Evolutionary conservation across 2,329 filamentous ascomycete genomes (phyloP), one percentile per base, ranked within the genome.

Genomic region (Hypoxylon rubiginosum): DNA sequence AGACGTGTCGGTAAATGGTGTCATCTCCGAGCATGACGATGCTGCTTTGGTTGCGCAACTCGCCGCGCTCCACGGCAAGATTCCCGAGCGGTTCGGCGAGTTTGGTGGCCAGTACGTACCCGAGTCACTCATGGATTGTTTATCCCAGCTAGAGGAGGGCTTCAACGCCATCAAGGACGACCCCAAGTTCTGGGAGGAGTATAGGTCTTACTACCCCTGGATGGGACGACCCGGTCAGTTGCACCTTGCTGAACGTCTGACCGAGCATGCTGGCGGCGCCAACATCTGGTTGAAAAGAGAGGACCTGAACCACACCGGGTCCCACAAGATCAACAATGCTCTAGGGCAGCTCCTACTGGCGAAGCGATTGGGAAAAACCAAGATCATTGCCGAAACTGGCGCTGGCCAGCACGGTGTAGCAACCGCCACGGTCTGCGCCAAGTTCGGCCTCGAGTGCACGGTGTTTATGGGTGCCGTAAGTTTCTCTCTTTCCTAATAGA

Each of bases 291-390:
- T 99, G 72, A 99, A 99, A 87, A 90, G 96, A 74, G 96, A 99
- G 82, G 96, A 99, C 78, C 84, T 98, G 61, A 98, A 98, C 82
- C 96, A 99, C 79, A 98, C 96, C 8, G 96, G 96, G 71, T 97
- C 92, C 68, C 96, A 99, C 86, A 99, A 99, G 87, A 98, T 99
- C 85, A 99, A 99, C 85, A 99, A 99, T 75, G 96, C 96, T 0
- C 84, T 99, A 8, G 96, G 96, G 1, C 96, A 99, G 80, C 90
- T 97, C 52, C 87, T 99, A 13, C 83, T 99, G 41, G 96, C 96
- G 1, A 87, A 87, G 73, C 86, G 93, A 67, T 82, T 99, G 52
- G 96, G 96, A 54, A 99, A 99, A 87, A 97, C 91, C 5, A 92
- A 94, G 79, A 98, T 99, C 74, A 99, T 99, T 73, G 96, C 96